A percentile compares a stretch with the other conserved stretches of the same genome.
Conservation (phyloP, 768 basidiomycete genomes). For the Amanita muscaria region DNA sequence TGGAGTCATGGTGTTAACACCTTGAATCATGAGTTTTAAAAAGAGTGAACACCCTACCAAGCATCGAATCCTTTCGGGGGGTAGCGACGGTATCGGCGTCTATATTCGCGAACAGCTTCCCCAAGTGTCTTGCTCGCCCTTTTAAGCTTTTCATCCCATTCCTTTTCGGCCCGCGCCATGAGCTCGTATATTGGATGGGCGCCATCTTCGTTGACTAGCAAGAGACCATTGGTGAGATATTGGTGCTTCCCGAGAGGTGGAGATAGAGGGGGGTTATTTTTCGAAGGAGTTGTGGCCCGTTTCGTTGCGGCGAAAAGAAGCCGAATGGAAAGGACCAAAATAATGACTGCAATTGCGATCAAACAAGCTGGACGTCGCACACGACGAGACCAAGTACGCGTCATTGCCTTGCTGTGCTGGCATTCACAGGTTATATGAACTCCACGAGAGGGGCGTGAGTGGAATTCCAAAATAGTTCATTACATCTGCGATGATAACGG, state of each 20-base stretch:
- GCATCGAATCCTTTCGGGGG: constrained; percentile 85
- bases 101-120: constrained; percentile 73
- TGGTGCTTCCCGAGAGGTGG: constrained; percentile 23
- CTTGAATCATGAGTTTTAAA: neutral
- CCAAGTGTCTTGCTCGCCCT: constrained; percentile 69
- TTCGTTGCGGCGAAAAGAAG: neutral
- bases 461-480: too few relatives aligned
- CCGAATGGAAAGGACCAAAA: neutral
- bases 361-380: neutral
- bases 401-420: neutral
- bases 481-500: too few relatives aligned
- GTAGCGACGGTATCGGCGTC: constrained; percentile 58
- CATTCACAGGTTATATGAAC: too few relatives aligned
- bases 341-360: neutral
- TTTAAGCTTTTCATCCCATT: constrained; percentile 48
- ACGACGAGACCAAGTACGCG: neutral
- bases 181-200: constrained; percentile 73
- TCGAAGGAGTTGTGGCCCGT: neutral
- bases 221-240: constrained; percentile 29
- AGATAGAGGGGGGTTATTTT: too few relatives aligned
- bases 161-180: constrained; percentile 59
- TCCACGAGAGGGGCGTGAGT: too few relatives aligned
- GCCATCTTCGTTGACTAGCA: constrained; percentile 32
- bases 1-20: neutral
- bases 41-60: constrained; percentile 47